Evolutionary conservation across 1,284 basidiomycete genomes (phyloP), one percentile per base, ranked within the genome.

Genomic region (Marasmius tenuissimus): DNA sequence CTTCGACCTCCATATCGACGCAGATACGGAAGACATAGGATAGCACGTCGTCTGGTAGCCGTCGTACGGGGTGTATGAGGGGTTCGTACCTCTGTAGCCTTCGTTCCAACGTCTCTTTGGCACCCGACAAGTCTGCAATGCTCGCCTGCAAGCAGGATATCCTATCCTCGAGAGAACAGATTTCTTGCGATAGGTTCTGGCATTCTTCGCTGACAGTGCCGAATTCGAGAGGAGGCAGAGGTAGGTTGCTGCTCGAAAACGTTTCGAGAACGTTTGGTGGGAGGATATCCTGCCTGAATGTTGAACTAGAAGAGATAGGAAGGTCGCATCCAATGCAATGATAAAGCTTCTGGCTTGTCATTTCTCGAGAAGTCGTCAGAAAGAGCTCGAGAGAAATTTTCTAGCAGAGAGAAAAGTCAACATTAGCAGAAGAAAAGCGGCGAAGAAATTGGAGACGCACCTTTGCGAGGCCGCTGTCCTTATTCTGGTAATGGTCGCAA

Each of bases 1-100:
- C 54, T n/a, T 47, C 52, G 22, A 56, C 60, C 9, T 56, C 54
- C 12, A 51, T 56, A 34, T 57, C 53, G n/a, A 61, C 53, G 37
- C 60, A 51, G 37, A 45, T 20, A 20, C 50, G 50, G 18, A 57
- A 57, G 5, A 57, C n/a, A 22, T 57, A 42, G 4, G 40, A 11
- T 16, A 57, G 35, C 8, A 57, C 22, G 8, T 57, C 55, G 38
- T 48, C 45, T 16, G 55, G 55, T 34, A 57, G 45, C 22, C 39
- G 55, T 57, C 55, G 55, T 8, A 57, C 45, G 16, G 55, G 55
- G 35, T 57, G 55, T 45, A 57, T 34, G 33, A 45, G 55, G 16
- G 22, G 22, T 45, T 57, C 45, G 14, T 40, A 57, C 7, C 6
- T 39, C 22, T 42, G 5, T 16, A 57, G 12, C 22, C 45, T 18